Conservation (phyloP, 75 land plant species). For the Gnetum montanum region DNA sequence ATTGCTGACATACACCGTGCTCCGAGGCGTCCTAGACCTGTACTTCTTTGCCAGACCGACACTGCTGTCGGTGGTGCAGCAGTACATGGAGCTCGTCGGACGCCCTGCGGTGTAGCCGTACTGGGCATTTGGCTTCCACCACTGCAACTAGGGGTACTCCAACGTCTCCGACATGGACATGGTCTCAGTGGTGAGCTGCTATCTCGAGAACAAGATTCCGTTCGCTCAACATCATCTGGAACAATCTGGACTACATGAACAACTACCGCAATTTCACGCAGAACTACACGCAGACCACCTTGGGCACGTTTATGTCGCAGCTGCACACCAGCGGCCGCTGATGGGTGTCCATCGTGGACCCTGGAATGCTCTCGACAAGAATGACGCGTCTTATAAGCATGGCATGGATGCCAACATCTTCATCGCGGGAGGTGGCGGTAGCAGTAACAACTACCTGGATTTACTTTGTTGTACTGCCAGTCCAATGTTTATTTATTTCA, state of each 20-base stretch:
- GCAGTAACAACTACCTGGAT: constrained; percentile 65
- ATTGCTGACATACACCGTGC: constrained; percentile 49
- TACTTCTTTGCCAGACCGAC: constrained; percentile 79
- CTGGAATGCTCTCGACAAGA: constrained; percentile 37
- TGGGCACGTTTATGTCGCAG: constrained; percentile 41
- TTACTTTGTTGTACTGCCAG: no score
- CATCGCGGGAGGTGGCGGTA: constrained; percentile 45
- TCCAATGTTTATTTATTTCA: no score
- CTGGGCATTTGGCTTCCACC: constrained; percentile 84
- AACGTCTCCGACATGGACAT: constrained; percentile 32
- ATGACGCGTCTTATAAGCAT: constrained; percentile 46
- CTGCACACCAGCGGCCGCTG: constrained; percentile 52
- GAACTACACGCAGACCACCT: constrained; percentile 40
- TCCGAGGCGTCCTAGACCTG: constrained; percentile 79
- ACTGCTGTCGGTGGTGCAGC: constrained; percentile 47
- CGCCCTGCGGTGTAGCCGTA: constrained; percentile 85
- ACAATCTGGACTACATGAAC: constrained; percentile 86
- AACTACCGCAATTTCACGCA: constrained; percentile 59
- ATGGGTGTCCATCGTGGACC: constrained; percentile 34
- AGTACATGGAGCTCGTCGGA: constrained; percentile 81
- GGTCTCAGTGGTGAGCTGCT: constrained; percentile 59
- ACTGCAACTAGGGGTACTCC: constrained; percentile 60
- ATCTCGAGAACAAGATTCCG: constrained; percentile 47
- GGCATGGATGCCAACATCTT: constrained; percentile 57
- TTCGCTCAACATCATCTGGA: constrained; percentile 73